phyloP scores from a whole-genome alignment of 2,329 filamentous ascomycete genomes.

The Fusarium succisae region DNA sequence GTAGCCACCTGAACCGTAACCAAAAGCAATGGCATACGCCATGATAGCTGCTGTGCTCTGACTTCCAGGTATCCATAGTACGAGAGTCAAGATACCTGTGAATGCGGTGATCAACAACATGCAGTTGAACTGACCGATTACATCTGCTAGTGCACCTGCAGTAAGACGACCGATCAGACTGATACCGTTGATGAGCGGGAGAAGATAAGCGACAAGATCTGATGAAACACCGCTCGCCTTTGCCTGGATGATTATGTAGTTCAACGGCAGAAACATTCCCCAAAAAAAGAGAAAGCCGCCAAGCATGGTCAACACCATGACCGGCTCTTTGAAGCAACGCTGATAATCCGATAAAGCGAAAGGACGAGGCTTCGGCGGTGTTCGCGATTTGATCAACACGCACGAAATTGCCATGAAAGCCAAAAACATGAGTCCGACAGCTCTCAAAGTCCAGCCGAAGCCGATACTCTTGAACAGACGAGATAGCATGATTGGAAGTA shows the following conservation, averaged over 20 bases:
- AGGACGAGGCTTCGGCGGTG: accelerated
- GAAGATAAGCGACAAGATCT: accelerated
- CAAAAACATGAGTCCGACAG: neutral
- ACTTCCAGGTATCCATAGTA: neutral
- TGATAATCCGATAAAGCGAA: neutral
- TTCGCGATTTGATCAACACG: accelerated
- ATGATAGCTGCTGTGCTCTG: neutral
- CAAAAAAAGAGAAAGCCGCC: neutral
- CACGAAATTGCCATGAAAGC: neutral
- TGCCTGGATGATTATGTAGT: neutral
- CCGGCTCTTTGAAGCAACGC: accelerated
- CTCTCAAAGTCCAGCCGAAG: neutral
- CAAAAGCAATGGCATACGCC: neutral
- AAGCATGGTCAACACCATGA: neutral
- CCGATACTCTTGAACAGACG: accelerated
- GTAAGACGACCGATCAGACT: neutral
- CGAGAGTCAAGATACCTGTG: neutral
- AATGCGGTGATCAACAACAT: neutral
- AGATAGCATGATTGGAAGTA: neutral
- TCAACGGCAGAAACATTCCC: neutral
- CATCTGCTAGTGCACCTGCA: neutral
- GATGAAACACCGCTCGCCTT: neutral
- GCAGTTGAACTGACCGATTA: neutral
- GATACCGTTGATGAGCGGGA: neutral
- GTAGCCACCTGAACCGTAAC: neutral